Evolutionary conservation across 768 basidiomycete genomes (phyloP), one percentile per base, ranked within the genome.

Genomic region (Hygrocybe punicea): DNA sequence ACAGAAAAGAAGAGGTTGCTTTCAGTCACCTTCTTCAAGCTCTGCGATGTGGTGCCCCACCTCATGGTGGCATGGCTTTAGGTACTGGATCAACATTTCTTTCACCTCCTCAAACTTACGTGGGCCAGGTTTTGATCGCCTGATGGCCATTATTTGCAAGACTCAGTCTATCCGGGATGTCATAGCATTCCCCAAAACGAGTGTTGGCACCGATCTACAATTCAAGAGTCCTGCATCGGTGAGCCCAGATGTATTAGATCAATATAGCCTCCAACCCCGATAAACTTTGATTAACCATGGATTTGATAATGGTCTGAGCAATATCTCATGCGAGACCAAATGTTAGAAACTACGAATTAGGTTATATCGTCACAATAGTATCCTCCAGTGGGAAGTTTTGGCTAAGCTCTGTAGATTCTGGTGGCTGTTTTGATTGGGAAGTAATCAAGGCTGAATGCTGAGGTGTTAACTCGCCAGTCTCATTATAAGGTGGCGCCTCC

Each of bases 181-280:
- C 61, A 96, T 98, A 62, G 95, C 95, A 17, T 98, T 98, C 76
- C 95, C 95, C 8, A 98, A 98, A 77, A 88, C 89, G 7, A 83
- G 84, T 39, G 82, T 76, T 57, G 94, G 95, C 5, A 81, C 84
- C 21, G 95, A 98, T 73, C 82, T 86, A 42, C 83, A 96, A 37
- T 94, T 97, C 79, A 88, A 84, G 72, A 93, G 92, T 71, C 95
- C 95, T 39, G 84, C 90, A 11, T 63, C 80, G 16, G 78, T 85
- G 55, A 65, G 68, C 55, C 67, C 73, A 21, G 78, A 81, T 34
- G 74, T 81, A 34, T 72, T 93, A 53, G 63, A 76, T 60, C 82
- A 87, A 67, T 91, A 91, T 69, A 83, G 84, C 62, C 78, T 91
- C 61, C 75, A 72, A 65, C 67, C 74, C 46, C 59, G 58, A 49